Evolutionary conservation across 352 stramenopile species (phyloP), one percentile per base, ranked within the genome.

Genomic region (Pythium phragmiticola): DNA sequence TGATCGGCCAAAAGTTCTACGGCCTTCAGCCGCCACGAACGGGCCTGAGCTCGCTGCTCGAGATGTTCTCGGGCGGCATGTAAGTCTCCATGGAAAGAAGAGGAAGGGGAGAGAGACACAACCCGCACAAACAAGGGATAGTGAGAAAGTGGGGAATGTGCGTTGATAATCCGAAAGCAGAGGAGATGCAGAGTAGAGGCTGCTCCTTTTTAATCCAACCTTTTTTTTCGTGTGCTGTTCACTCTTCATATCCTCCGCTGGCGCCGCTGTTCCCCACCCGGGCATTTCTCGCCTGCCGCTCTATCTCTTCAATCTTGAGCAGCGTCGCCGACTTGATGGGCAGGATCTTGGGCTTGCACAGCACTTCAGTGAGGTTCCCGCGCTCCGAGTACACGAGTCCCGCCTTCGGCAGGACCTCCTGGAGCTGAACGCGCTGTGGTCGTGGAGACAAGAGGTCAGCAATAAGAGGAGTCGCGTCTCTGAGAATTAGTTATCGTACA

Each of bases 271-370:
- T 62, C 9, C 34, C 34, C 34, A 60, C 16, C 19, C 67, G 64
- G 17, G 65, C 72, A 39, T 75, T 77, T 12, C 80, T 70, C 14
- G 80, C 83, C 60, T 92, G 80, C 49, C 76, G 78, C 65, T 96
- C 87, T 49, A 95, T 90, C 58, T 95, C 77, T 63, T 97, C 87
- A 47, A 97, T 94, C 52, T 79, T 75, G 51, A 94, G 60, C 61
- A 97, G 62, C 33, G 84, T 92, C 51, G 86, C 79, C 21, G 82
- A 94, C 70, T 96, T 96, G 71, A 97, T 94, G 4, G 89, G 86
- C 65, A 97, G 66, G 51, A 96, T 92, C 68, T 96, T 96, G 17
- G 89, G 89, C 41, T 96, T 96, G 70, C 89, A 96, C 23, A 97
- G 68, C 61, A 95, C 76, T 61, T 95, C 85, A 0, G 76, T 92